Evolutionary conservation across 371 early-diverging fungal genomes (phyloP), one percentile per base, ranked within the genome.

Genomic region (Apophysomyces variabilis): DNA sequence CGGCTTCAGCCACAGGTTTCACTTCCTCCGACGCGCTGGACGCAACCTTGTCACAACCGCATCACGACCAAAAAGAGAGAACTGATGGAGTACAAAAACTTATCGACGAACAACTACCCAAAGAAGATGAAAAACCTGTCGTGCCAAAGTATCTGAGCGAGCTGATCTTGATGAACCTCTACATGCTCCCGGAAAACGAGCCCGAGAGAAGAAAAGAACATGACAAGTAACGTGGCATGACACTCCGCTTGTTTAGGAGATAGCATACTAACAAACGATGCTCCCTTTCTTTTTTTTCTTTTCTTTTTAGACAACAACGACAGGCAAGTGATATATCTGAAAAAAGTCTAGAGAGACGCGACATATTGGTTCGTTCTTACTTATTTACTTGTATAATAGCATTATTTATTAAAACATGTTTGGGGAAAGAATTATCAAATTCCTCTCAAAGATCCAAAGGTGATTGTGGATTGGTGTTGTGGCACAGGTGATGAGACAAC

Each of bases 391-490:
- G 41, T 41, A 13, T 41, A 13, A 13, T 41, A 79, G 80, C 80
- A 80, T 58, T 80, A 80, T 57, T 58, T 75, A 26, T 57, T 80
- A 16, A 77, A 76, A 38, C 67, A 66, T 18, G 63, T 75, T 1
- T 68, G 71, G 62, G 64, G 72, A 8, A 58, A 67, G 2, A 75
- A 71, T 14, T 70, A 74, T 37, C 62, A 60, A 0, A 65, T 72
- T 32, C 61, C 68, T 1, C 54, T 77, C 2, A 32, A 70, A 39
- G 43, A 65, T 32, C 80, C 80, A 9, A 18, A 56, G 7, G 32
- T 75, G 4, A 73, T 80, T 35, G 62, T 80, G 3, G 44, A 77
- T 45, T 77, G 77, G 75, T 73, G 75, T 18, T 80, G 77, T 61
- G 77, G 80, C 9, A 70, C 73, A 58, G 80, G 80, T 72, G 61